phyloP scores from a whole-genome alignment of 139 green algal genomes.

The Choricystis sp. region DNA sequence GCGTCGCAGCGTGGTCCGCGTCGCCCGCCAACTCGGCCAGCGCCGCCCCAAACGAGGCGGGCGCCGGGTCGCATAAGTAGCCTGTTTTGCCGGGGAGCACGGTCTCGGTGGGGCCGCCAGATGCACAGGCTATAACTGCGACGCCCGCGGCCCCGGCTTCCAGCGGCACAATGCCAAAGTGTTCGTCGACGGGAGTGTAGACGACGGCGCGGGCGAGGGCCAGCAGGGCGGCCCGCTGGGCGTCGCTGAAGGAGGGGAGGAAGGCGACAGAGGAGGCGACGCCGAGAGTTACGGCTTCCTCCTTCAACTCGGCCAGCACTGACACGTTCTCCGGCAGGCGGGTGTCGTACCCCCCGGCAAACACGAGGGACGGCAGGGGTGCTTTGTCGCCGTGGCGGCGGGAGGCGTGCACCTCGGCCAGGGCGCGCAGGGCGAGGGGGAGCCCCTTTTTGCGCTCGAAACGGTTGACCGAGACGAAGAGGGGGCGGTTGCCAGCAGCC shows the following conservation, averaged over 20 bases:
- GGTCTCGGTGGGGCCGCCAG: constrained; percentile 65
- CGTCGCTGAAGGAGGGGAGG: constrained; percentile 69
- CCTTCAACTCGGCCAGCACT: constrained; percentile 54
- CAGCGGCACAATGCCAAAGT: constrained; percentile 97
- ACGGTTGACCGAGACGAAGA: constrained; percentile 92
- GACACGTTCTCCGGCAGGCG: constrained; percentile 79
- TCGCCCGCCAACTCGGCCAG: constrained; percentile 25
- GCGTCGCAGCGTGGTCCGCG: constrained; percentile 6
- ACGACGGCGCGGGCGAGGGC: constrained; percentile 39
- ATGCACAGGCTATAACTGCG: constrained; percentile 77
- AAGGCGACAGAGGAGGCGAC: constrained; percentile 56
- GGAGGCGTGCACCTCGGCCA: constrained; percentile 27
- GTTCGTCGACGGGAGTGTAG: constrained; percentile 85
- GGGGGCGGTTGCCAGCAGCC: constrained; percentile 1
- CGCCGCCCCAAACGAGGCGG: constrained; percentile 28
- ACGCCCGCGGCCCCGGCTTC: constrained; percentile 78
- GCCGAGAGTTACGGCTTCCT: constrained; percentile 25
- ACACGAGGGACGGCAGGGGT: constrained; percentile 13
- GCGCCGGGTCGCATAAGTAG: constrained; percentile 39
- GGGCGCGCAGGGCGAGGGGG: constrained; percentile 60
- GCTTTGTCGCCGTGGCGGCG: neutral
- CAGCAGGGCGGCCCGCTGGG: constrained; percentile 50
- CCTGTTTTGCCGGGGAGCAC: constrained; percentile 47
- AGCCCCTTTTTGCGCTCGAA: constrained; percentile 97
- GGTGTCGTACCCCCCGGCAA: constrained; percentile 81